Base-by-base conservation (phyloP, 2,329 filamentous ascomycete species). In the Stemphylium vesicarium region DNA sequence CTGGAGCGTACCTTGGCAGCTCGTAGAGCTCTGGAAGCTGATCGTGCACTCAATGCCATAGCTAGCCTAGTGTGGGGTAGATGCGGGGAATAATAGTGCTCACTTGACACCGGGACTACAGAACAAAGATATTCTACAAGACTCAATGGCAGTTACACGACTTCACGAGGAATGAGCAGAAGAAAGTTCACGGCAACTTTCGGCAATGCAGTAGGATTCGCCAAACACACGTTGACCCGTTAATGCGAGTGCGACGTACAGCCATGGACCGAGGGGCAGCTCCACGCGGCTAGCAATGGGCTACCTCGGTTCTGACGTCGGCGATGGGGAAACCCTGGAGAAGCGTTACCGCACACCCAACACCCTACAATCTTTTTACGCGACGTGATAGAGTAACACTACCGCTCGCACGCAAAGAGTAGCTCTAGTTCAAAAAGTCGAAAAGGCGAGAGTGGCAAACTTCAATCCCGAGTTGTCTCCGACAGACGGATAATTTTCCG, bases 21-120 rank as follows among this genome's bases (percentile, higher is more conserved):
- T 75, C 85, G 81, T 64, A 90, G 76, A 67, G 86, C 87, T 77
- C 84, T 82, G 38, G 85, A 80, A 50, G 87, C 85, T 63, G 81
- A 80, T 75, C 85, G 82, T 53, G 88, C 76, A 66, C 84, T 87
- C 75, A 89, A 79, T 50, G 87, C 84, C 88, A 91, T 90, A 58
- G 70, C 75, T 67, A 42, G 32, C 31, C 60, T 57, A 54, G 51
- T 62, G 66, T 64, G 70, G 68, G 69, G 66, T 68, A 69, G 63
- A 59, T 63, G 65, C 53, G 63, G 65, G 64, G 58, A 61, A 62
- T 51, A 11, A 26, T 43, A 56, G 50, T 51, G 26, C 60, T 58
- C 29, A 46, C 49, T 38, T 40, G 60, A 48, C 51, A 57, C 56
- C 48, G 15, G 20, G 8, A 32, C 22, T 38, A 24, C 33, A 45